Conservation (phyloP, 1,284 basidiomycete genomes). For the Salmacisia buchloeana region DNA sequence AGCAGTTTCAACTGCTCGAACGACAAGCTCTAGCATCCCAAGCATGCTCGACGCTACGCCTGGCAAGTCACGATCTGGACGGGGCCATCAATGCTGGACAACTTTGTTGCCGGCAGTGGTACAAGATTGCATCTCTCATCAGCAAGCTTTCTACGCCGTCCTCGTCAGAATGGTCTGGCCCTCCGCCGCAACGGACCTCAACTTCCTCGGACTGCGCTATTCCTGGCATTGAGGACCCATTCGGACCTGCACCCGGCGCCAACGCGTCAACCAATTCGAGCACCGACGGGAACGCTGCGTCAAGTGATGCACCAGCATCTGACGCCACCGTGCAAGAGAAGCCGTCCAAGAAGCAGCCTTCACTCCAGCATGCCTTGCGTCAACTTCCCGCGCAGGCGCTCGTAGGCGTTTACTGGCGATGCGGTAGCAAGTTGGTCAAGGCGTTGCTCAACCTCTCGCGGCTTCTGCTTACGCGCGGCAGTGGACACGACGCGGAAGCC, state of each 20-base stretch:
- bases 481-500: constrained; percentile 35
- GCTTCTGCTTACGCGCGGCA: constrained; percentile 32
- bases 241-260: neutral
- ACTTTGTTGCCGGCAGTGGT: constrained; percentile 18
- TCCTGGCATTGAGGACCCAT: neutral
- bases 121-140: constrained; percentile 19
- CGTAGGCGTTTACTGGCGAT: constrained; percentile 10
- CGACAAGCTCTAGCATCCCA: constrained; percentile 23
- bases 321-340: neutral
- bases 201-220: constrained; percentile 8
- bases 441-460: constrained; percentile 14
- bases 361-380: neutral
- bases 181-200: no score
- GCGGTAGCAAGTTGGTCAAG: neutral
- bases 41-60: constrained; percentile 16
- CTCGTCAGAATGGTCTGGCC: no score
- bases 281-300: neutral
- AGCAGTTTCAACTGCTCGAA: constrained; percentile 19
- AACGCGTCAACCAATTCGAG: neutral
- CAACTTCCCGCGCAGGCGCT: neutral
- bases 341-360: neutral
- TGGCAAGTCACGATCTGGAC: constrained; percentile 20
- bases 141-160: constrained; percentile 13
- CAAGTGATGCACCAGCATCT: neutral
- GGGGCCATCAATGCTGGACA: constrained; percentile 20